These are phyloP conservation scores for Mycothermus thermophilus DNA, from an alignment of 495 filamentous ascomycete species.

Conservation along the genomic window DNA sequence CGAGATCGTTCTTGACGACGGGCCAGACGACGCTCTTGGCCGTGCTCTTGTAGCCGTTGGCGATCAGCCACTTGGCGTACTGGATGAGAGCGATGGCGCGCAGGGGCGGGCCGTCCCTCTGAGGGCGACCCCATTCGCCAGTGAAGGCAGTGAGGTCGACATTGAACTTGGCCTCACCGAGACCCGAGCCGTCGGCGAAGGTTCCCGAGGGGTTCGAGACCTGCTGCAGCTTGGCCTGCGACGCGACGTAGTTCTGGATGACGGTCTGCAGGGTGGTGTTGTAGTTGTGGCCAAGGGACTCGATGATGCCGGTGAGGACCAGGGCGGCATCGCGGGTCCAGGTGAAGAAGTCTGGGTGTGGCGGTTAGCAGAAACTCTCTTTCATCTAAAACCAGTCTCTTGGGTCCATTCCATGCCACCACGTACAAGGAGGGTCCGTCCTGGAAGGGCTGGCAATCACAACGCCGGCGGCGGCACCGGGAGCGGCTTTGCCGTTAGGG, in stretches of 20 bases:
- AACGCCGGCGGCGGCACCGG: slow-evolving; percentile 35
- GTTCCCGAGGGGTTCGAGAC: slow-evolving; percentile 47
- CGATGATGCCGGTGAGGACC: slow-evolving; percentile 45
- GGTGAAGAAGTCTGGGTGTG: slow-evolving; percentile 40
- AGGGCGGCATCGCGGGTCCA: slow-evolving; percentile 64
- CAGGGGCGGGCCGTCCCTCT: slow-evolving; percentile 57
- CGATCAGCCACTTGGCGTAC: slow-evolving; percentile 35
- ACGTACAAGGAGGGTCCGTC: slow-evolving; percentile 46
- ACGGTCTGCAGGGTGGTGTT: slow-evolving; percentile 31
- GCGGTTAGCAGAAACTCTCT: slow-evolving; percentile 3
- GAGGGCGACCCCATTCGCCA: slow-evolving; percentile 55
- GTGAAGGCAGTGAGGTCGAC: slow-evolving; percentile 47
- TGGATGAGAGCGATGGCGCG: slow-evolving; percentile 44
- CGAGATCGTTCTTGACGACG: slow-evolving; percentile 51
- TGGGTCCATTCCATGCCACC: neutral
- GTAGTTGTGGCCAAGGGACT: slow-evolving; percentile 44
- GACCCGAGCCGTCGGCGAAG: slow-evolving; percentile 34
- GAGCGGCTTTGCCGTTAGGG: slow-evolving; percentile 32
- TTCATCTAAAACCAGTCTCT: neutral
- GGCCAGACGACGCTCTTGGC: slow-evolving; percentile 40
- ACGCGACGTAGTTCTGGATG: slow-evolving; percentile 44
- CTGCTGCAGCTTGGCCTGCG: slow-evolving; percentile 48
- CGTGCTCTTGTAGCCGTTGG: slow-evolving; percentile 32
- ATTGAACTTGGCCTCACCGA: slow-evolving; percentile 50
- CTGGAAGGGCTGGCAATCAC: slow-evolving; percentile 51